Conservation (phyloP, 1,284 basidiomycete genomes). For the Moniliophthora roreri region DNA sequence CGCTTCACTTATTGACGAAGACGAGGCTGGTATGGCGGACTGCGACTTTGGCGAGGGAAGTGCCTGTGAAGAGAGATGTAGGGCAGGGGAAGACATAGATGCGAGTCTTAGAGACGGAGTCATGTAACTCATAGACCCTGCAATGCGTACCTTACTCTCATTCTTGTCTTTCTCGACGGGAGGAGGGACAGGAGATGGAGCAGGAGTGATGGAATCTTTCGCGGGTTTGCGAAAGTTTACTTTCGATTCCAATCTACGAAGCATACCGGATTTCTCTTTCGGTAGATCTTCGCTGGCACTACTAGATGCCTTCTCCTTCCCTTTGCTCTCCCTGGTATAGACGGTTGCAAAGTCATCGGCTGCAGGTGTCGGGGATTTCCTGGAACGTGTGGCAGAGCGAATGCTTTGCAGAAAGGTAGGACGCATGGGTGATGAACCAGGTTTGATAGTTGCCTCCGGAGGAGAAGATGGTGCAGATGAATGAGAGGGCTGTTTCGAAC, state of each 20-base stretch:
- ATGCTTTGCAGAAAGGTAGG: constrained; percentile 67
- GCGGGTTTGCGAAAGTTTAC: constrained; percentile 53
- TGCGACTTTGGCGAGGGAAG: constrained; percentile 52
- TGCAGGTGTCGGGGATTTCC: constrained; percentile 36
- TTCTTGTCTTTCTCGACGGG: constrained; percentile 29
- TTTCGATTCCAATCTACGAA: constrained; percentile 42
- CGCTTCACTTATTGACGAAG: constrained; percentile 41
- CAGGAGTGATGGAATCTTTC: constrained; percentile 42
- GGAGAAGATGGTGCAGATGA: constrained; percentile 23
- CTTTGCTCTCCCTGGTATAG: constrained; percentile 39
- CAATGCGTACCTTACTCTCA: constrained; percentile 41
- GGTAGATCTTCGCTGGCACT: constrained; percentile 32
- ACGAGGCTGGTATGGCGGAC: constrained; percentile 44
- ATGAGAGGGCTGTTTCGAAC: constrained; percentile 34
- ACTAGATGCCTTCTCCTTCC: constrained; percentile 37
- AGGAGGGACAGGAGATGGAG: constrained; percentile 38
- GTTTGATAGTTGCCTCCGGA: constrained; percentile 44
- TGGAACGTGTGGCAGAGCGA: constrained; percentile 59
- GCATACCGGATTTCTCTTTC: constrained; percentile 38
- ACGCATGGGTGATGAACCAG: constrained; percentile 58
- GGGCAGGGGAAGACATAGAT: constrained; percentile 69
- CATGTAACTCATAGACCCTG: constrained; percentile 56
- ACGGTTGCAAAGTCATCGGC: constrained; percentile 43
- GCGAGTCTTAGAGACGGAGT: constrained; percentile 65
- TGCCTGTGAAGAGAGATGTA: constrained; percentile 58